phyloP scores from a whole-genome alignment of 768 basidiomycete genomes.

The Lactarius indigo region DNA sequence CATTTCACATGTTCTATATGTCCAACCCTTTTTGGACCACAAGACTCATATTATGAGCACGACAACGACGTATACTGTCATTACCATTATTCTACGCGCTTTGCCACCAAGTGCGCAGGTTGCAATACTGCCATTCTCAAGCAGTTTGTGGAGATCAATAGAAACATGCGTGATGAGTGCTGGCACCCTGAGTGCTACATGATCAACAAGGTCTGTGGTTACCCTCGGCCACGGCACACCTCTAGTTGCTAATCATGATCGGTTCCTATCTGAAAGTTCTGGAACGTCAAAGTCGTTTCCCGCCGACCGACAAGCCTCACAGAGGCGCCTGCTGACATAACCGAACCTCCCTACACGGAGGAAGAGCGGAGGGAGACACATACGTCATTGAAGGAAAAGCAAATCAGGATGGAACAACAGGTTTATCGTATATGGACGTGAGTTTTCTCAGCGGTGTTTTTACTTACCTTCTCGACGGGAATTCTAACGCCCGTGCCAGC shows the following conservation, averaged over 20 bases:
- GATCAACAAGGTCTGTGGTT: conserved; percentile 84
- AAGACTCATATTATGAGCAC: conserved; percentile 99
- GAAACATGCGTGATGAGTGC: conserved; percentile 97
- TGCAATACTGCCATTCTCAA: conserved; percentile 97
- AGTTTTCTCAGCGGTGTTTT: conserved; percentile 35
- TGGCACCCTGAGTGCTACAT: conserved; percentile 99
- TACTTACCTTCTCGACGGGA: not conserved
- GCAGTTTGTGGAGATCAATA: conserved; percentile 99
- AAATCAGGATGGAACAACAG: conserved; percentile 92
- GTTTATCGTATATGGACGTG: conserved; percentile 99
- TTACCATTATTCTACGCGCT: conserved; percentile 98
- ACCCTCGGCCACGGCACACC: not conserved
- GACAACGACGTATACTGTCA: conserved; percentile 98
- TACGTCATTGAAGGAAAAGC: conserved; percentile 78
- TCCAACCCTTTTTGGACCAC: conserved; percentile 92
- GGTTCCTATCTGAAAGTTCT: conserved; percentile 60
- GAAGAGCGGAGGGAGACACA: conserved; percentile 83
- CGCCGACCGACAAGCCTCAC: conserved; percentile 61
- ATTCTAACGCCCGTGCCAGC: conserved; percentile 36
- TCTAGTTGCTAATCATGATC: conserved; percentile 18
- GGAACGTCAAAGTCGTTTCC: conserved; percentile 94
- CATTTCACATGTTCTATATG: conserved; percentile 99
- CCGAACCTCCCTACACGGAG: conserved; percentile 56
- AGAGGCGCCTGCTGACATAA: conserved; percentile 29
- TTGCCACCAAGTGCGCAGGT: conserved; percentile 97